phyloP scores from a whole-genome alignment of 768 basidiomycete species.

The Tylopilus plumbeoviolaceoides region DNA sequence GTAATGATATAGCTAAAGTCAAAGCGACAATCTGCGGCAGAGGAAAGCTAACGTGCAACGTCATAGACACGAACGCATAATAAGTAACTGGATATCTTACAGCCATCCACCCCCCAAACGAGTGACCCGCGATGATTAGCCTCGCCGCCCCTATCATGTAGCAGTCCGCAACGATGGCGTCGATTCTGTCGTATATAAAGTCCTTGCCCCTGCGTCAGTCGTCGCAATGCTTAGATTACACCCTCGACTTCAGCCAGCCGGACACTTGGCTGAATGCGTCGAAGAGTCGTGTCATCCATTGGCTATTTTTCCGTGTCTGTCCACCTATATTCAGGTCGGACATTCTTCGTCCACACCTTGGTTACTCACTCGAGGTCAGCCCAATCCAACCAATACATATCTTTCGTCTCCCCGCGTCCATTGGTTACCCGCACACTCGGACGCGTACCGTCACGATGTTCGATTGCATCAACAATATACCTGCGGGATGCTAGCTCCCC shows the following conservation, averaged over 20 bases:
- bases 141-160: constrained; percentile 14
- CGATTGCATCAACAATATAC: constrained; percentile 42
- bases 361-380: constrained; percentile 24
- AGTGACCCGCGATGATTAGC: constrained; percentile 31
- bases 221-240: constrained; percentile 20
- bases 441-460: constrained; percentile 46
- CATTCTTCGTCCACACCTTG: background rate
- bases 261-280: constrained; percentile 31
- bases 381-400: constrained; percentile 29
- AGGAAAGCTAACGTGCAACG: constrained; percentile 18
- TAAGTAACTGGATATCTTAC: constrained; percentile 10
- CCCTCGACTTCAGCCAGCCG: constrained; percentile 37
- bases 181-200: background rate
- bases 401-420: constrained; percentile 19
- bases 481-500: constrained; percentile 43
- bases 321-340: constrained; percentile 17
- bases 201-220: background rate
- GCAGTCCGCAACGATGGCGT: constrained; percentile 5
- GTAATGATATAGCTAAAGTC: constrained; percentile 24
- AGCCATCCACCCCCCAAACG: constrained; percentile 30
- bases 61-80: background rate
- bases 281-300: constrained; percentile 30
- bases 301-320: constrained; percentile 29
- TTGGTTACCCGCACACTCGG: constrained; percentile 26
- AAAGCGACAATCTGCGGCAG: constrained; percentile 19